A percentile compares a stretch with the other conserved stretches of the same genome.
Evolutionary conservation across 441 rosid species (phyloP).

Genomic region (Adansonia grandidieri): DNA sequence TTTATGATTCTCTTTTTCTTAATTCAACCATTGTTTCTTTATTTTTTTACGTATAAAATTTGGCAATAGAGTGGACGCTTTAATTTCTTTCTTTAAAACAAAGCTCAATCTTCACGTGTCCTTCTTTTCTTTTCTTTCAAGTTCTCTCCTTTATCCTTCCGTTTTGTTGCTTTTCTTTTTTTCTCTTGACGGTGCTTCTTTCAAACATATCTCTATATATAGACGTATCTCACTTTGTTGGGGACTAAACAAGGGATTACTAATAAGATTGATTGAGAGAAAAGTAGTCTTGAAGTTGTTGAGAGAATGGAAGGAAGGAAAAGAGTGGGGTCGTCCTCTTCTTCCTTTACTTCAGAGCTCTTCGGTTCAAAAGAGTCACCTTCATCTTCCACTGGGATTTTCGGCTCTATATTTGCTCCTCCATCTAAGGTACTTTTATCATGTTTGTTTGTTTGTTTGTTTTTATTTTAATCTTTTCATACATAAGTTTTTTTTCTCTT

Average conservation of each 20-base stretch:
- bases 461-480: conserved; percentile 23
- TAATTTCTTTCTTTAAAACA: background rate
- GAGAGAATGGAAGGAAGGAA: conserved; percentile 69
- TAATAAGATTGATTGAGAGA: conserved; percentile 3
- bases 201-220: conserved; percentile 8
- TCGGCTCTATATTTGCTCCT: conserved; percentile 74
- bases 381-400: conserved; percentile 65
- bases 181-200: conserved; percentile 20
- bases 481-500: background rate
- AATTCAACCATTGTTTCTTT: background rate
- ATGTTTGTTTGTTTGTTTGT: conserved; percentile 31
- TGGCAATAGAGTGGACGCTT: background rate
- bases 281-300: background rate
- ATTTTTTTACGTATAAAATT: background rate
- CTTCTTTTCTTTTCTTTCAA: conserved; percentile 36
- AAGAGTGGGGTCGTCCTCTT: conserved; percentile 46
- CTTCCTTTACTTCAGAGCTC: conserved; percentile 70
- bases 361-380: conserved; percentile 69
- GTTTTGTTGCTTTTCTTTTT: conserved; percentile 10
- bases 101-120: conserved; percentile 59
- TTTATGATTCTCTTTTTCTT: background rate
- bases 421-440: conserved; percentile 52
- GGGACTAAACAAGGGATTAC: conserved; percentile 26
- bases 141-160: conserved; percentile 6
- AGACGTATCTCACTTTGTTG: conserved; percentile 4